Percentiles rank a stretch among this genome's conserved stretches.
phyloP scores from a whole-genome alignment of 108 stramenopile species.

The Fragilariopsis cylindrus region DNA sequence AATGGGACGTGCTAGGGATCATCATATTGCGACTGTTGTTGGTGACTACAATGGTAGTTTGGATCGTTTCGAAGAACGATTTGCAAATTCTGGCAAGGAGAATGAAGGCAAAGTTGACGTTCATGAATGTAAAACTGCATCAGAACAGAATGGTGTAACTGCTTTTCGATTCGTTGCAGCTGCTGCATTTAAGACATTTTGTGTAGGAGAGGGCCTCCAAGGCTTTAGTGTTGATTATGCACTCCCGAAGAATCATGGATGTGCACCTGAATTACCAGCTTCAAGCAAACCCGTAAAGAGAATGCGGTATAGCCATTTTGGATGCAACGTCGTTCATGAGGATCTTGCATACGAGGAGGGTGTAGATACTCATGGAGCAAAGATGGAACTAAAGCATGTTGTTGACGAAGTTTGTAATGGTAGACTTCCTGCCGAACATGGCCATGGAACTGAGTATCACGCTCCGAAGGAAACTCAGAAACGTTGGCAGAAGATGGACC shows the following conservation, averaged over 20 bases:
- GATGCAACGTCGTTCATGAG: conserved; percentile 89
- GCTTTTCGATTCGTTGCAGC: conserved; percentile 88
- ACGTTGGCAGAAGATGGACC: conserved; percentile 85
- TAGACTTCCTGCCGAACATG: conserved; percentile 80
- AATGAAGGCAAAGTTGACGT: conserved; percentile 48
- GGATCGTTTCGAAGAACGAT: conserved; percentile 62
- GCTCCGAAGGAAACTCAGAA: conserved; percentile 67
- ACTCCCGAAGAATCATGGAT: conserved; percentile 65
- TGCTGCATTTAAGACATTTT: conserved; percentile 75
- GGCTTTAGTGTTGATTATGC: conserved; percentile 85
- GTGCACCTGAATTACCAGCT: conserved; percentile 39
- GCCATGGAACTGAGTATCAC: conserved; percentile 85
- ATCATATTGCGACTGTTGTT: conserved; percentile 67
- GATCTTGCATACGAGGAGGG: conserved; percentile 73
- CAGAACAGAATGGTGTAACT: conserved; percentile 50
- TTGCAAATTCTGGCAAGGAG: conserved; percentile 59
- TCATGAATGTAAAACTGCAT: conserved; percentile 41
- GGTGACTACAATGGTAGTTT: conserved; percentile 80
- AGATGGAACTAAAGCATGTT: conserved; percentile 63
- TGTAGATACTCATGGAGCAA: conserved; percentile 69
- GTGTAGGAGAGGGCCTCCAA: conserved; percentile 75
- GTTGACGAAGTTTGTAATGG: conserved; percentile 64
- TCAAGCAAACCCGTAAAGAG: conserved; percentile 61
- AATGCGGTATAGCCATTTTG: conserved; percentile 88
- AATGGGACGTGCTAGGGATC: conserved; percentile 57